These are phyloP conservation scores for Prunella vulgaris DNA, from an alignment of 257 asterid genomes.

Conservation along the genomic window DNA sequence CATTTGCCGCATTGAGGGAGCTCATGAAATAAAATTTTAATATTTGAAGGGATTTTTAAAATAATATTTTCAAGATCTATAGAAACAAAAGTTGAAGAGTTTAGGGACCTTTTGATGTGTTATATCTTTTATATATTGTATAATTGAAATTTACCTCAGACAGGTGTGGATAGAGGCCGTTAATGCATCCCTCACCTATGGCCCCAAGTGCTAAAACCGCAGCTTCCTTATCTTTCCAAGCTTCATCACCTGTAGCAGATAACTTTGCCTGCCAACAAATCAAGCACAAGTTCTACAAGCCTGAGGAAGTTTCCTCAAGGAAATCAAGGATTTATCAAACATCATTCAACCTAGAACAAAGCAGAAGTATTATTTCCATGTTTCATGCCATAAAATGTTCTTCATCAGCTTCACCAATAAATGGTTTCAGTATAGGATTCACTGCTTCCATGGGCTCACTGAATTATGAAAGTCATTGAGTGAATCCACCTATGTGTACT, in stretches of 20 bases:
- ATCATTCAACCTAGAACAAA: not conserved
- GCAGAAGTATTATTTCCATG: not conserved
- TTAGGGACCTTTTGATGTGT: not conserved
- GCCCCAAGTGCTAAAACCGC: slow-evolving; percentile 98
- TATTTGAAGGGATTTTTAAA: not conserved
- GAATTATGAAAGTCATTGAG: not conserved
- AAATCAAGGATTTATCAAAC: not conserved
- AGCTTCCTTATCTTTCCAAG: slow-evolving; percentile 99
- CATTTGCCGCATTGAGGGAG: not conserved
- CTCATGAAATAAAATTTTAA: not conserved
- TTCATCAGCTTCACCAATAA: slow-evolving; percentile 9
- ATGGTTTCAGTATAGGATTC: not conserved
- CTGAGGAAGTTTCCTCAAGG: not conserved
- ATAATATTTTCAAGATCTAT: not conserved
- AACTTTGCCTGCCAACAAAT: slow-evolving; percentile 58
- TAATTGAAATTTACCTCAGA: slow-evolving; percentile 47
- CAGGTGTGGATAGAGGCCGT: slow-evolving; percentile 91
- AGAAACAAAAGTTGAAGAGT: not conserved
- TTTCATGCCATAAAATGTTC: slow-evolving; percentile 6
- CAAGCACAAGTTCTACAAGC: slow-evolving; percentile 2
- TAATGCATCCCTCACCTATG: slow-evolving; percentile 94
- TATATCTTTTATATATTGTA: not conserved
- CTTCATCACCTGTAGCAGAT: slow-evolving; percentile 62
- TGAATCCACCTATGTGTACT: not conserved
- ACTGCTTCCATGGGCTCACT: slow-evolving; percentile 2